phyloP scores from a whole-genome alignment of 2,329 filamentous ascomycete species.

The Ascocoryne sarcoides region DNA sequence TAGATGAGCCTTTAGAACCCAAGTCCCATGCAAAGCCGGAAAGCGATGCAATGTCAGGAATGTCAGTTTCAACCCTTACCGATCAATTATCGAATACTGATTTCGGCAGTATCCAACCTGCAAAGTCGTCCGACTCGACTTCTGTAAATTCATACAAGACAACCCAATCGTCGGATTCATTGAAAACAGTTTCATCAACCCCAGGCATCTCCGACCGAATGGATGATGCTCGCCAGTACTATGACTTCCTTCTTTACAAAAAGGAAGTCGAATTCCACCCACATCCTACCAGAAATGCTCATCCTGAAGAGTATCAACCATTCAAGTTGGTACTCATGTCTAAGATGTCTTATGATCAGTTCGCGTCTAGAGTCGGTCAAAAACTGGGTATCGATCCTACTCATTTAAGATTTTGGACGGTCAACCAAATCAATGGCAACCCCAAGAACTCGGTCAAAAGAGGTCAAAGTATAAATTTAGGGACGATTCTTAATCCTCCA shows the following conservation, averaged over 20 bases:
- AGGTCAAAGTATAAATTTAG: constrained; percentile 55
- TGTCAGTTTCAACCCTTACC: constrained; percentile 11
- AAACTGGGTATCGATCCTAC: constrained; percentile 70
- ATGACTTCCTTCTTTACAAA: constrained; percentile 85
- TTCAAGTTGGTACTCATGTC: constrained; percentile 76
- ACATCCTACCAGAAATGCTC: constrained; percentile 45
- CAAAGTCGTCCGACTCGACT: constrained; percentile 3
- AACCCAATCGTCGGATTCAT: not conserved
- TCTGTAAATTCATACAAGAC: not conserved
- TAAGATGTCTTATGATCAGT: constrained; percentile 82
- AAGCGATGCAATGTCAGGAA: constrained; percentile 10
- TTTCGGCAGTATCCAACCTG: constrained; percentile 9
- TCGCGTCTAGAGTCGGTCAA: constrained; percentile 75
- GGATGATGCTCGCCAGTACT: constrained; percentile 74
- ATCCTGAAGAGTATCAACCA: constrained; percentile 44
- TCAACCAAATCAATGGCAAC: constrained; percentile 67
- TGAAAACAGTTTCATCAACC: too few species aligned
- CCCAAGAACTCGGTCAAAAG: constrained; percentile 74
- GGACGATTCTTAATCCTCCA: constrained; percentile 67
- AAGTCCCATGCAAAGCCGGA: constrained; percentile 11
- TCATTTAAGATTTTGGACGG: constrained; percentile 84
- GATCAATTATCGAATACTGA: constrained; percentile 13
- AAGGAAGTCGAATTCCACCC: constrained; percentile 72
- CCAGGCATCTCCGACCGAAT: constrained; percentile 40
- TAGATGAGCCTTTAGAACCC: constrained; percentile 37